phyloP scores from a whole-genome alignment of 306 rosid species.

The Lathyrus oleraceus region DNA sequence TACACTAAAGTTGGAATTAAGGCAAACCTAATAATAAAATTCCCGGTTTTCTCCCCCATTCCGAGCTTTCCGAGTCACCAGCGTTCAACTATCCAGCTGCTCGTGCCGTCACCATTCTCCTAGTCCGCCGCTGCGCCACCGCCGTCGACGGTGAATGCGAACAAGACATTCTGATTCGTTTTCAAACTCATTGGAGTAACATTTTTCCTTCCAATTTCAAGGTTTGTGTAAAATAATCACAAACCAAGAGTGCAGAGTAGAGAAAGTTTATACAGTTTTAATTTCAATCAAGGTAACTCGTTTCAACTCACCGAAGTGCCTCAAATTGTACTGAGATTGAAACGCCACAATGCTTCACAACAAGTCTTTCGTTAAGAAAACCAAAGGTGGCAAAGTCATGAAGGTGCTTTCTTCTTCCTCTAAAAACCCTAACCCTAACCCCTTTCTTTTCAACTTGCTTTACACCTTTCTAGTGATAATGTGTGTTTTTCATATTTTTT shows the following conservation, averaged over 20 bases:
- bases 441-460: not conserved
- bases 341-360: constrained; percentile 67
- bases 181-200: not conserved
- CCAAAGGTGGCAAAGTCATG: constrained; percentile 73
- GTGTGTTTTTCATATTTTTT: not conserved
- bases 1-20: no score
- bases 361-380: constrained; percentile 80
- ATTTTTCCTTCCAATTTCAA: not conserved
- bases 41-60: not conserved
- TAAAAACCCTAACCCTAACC: constrained; percentile 31
- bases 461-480: not conserved
- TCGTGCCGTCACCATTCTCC: constrained; percentile 1
- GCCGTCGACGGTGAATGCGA: not conserved
- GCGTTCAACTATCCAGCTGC: not conserved
- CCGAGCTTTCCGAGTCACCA: not conserved
- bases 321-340: not conserved
- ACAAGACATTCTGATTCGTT: not conserved
- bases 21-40: no score
- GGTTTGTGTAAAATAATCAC: not conserved
- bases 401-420: constrained; percentile 47
- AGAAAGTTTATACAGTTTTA: not conserved
- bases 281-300: not conserved
- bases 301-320: not conserved
- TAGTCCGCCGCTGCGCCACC: not conserved
- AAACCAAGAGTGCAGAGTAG: not conserved